Evolutionary conservation across 768 basidiomycete genomes (phyloP).

Genomic region (Bullera alba): DNA sequence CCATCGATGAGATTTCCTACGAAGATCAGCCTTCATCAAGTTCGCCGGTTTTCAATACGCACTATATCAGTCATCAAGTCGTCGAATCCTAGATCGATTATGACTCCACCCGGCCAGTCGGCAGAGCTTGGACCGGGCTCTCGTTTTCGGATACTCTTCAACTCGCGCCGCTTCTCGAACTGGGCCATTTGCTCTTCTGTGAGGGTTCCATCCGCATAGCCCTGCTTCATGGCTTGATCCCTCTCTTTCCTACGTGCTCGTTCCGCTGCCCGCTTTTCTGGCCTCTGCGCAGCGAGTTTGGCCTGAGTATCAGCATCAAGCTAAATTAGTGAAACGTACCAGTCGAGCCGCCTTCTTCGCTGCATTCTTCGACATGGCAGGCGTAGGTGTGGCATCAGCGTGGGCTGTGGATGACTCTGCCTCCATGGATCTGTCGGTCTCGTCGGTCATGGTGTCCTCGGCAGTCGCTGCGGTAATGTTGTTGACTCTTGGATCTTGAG

Average conservation of each 20-base stretch:
- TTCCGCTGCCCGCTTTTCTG: slow-evolving; percentile 11
- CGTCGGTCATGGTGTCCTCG: too few species aligned
- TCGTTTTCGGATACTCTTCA: slow-evolving; percentile 47
- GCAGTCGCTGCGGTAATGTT: too few species aligned
- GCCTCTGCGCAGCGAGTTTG: slow-evolving; percentile 25
- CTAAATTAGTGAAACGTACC: slow-evolving; percentile 12
- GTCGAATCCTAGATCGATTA: slow-evolving; percentile 83
- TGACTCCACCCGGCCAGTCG: slow-evolving; percentile 41
- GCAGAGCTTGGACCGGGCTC: slow-evolving; percentile 1
- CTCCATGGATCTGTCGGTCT: too few species aligned
- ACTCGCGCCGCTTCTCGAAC: slow-evolving; percentile 22
- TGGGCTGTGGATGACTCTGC: too few species aligned
- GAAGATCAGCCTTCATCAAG: background rate
- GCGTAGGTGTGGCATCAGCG: too few species aligned
- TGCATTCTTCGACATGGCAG: slow-evolving; percentile 35
- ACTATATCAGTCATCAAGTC: slow-evolving; percentile 85
- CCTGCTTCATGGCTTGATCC: background rate
- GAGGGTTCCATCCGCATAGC: slow-evolving; percentile 5
- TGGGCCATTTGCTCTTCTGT: slow-evolving; percentile 32
- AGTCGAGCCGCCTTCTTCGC: slow-evolving; percentile 36
- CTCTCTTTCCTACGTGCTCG: background rate
- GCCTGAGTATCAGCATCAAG: background rate
- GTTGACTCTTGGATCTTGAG: too few species aligned
- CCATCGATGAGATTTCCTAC: slow-evolving; percentile 84
- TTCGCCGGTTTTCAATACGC: background rate